These are phyloP conservation scores for Protomyces lactucae-debilis DNA, from an alignment of 1,139 yeast species.

Conservation along the genomic window DNA sequence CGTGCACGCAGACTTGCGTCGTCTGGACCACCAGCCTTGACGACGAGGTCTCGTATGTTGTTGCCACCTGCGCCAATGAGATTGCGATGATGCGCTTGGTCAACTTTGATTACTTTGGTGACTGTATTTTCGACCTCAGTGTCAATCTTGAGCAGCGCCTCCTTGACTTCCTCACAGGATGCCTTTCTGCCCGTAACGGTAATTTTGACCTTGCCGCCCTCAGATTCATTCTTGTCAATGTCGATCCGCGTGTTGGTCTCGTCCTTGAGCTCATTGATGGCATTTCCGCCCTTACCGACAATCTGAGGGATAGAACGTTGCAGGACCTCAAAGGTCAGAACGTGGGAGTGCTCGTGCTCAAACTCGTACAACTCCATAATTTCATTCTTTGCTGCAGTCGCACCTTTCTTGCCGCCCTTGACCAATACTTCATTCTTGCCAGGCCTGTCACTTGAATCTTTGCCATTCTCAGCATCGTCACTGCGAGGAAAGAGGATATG, in stretches of 20 bases:
- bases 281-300: constrained; percentile 85
- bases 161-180: constrained; percentile 71
- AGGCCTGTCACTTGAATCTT: constrained; percentile 38
- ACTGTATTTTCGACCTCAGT: constrained; percentile 63
- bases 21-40: constrained; percentile 68
- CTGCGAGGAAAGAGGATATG: constrained; percentile 64
- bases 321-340: constrained; percentile 61
- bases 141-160: constrained; percentile 59
- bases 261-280: constrained; percentile 74
- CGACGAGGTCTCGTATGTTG: constrained; percentile 65
- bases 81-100: constrained; percentile 71
- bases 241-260: constrained; percentile 73
- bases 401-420: constrained; percentile 90
- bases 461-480: constrained; percentile 29
- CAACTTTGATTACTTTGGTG: constrained; percentile 60
- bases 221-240: constrained; percentile 50
- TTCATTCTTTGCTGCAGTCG: constrained; percentile 79
- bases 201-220: constrained; percentile 48
- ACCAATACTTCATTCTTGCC: constrained; percentile 62
- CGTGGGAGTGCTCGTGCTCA: constrained; percentile 81
- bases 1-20: constrained; percentile 46
- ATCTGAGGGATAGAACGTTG: constrained; percentile 69
- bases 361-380: constrained; percentile 75
- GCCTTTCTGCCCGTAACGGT: constrained; percentile 74
- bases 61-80: constrained; percentile 81